Base-by-base conservation (phyloP, 2,329 filamentous ascomycete species). In the Aspergillus thermomutatus region DNA sequence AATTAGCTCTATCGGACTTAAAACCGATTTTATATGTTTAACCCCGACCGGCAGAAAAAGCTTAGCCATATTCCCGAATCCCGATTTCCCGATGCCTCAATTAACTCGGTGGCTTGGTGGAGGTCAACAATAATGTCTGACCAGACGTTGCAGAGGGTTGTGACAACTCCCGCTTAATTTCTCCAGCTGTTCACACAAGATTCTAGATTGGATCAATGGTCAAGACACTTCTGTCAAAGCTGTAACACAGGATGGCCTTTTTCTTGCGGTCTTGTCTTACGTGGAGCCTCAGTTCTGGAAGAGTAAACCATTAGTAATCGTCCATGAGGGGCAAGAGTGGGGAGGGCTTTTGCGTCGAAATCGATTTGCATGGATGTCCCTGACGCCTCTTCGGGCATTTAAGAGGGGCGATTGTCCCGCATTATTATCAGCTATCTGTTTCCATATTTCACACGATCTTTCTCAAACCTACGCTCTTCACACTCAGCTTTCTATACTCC, bases 321-420 rank as follows among this genome's bases (percentile, higher is more conserved):
- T 31, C 23, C 28, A 25, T 46, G 49, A 55, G 53, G 27, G 40
- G 53, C 37, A 45, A 37, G 48, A 46, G 53, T 50, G 53, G 41
- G 49, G 54, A 47, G 49, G 21, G 40, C 21, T 43, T 10, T 17
- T 43, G 40, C 19, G 21, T 19, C 40, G 40, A n/a, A 43, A 53
- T 47, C 10, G 28, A 43, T 27, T 48, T 37, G 17, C 34, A 50
- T 31, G 49, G 27, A 41, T 17, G 49, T n/a, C 49, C 23, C 27
- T 26, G 26, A 52, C 25, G 26, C 21, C 50, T 53, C 55, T 52
- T 50, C 21, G 49, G 49, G 9, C 50, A 51, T 51, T 57, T 45
- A 50, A 61, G 43, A 52, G 55, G 54, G 53, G 49, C 50, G 47
- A 23, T 21, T 53, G 43, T 45, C 49, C 34, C 41, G 48, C 26